Evolutionary conservation across 495 filamentous ascomycete species (phyloP).

Genomic region (Talaromyces proteolyticus): DNA sequence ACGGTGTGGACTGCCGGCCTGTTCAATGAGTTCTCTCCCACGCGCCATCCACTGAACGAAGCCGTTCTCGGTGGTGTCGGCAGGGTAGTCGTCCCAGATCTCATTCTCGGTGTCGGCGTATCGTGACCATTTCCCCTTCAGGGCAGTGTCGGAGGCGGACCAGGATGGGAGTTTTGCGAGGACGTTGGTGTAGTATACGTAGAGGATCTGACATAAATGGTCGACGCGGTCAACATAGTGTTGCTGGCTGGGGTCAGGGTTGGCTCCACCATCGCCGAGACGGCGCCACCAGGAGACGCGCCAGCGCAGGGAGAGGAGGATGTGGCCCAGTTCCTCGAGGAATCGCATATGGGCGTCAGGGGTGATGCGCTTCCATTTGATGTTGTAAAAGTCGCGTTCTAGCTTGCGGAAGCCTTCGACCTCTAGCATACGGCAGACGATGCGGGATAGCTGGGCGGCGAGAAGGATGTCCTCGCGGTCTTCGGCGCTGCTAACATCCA

Average conservation of each 20-base stretch:
- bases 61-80: slow-evolving; percentile 34
- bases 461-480: slow-evolving; percentile 40
- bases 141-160: slow-evolving; percentile 28
- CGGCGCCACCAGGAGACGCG: slow-evolving; percentile 45
- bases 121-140: slow-evolving; percentile 38
- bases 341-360: slow-evolving; percentile 39
- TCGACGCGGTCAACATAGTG: slow-evolving; percentile 42
- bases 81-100: slow-evolving; percentile 40
- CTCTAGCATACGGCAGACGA: slow-evolving; percentile 45
- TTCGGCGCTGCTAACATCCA: slow-evolving; percentile 34
- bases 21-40: slow-evolving; percentile 36
- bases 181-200: slow-evolving; percentile 46
- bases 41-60: slow-evolving; percentile 37
- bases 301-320: slow-evolving; percentile 43
- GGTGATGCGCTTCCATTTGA: slow-evolving; percentile 45
- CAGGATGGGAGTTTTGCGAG: slow-evolving; percentile 41
- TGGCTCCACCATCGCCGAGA: slow-evolving; percentile 38
- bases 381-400: slow-evolving; percentile 45
- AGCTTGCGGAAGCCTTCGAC: slow-evolving; percentile 45
- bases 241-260: slow-evolving; percentile 35
- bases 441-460: slow-evolving; percentile 41
- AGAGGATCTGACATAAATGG: slow-evolving; percentile 41
- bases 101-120: slow-evolving; percentile 40
- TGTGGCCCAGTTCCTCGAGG: slow-evolving; percentile 36
- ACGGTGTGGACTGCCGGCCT: slow-evolving; percentile 33